These are phyloP conservation scores for Trypanosoma caninum DNA, from an alignment of 208 protist species.

Conservation along the genomic window DNA sequence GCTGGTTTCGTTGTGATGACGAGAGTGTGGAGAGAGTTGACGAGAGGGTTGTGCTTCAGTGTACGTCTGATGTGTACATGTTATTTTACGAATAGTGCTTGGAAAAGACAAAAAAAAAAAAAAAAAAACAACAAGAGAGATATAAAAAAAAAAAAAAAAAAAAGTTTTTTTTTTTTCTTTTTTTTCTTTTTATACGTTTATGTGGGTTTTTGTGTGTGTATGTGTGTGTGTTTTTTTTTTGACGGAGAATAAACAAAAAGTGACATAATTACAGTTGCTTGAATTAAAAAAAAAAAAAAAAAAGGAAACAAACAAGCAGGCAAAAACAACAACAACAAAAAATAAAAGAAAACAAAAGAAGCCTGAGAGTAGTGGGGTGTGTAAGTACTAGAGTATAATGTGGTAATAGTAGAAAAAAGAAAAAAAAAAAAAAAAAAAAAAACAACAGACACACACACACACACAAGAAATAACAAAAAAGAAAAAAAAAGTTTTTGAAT, in stretches of 20 bases:
- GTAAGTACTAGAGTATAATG: not conserved
- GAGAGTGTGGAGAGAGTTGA: constrained; percentile 71
- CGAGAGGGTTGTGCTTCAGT: constrained; percentile 48
- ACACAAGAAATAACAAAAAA: not conserved
- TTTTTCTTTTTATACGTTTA: no score
- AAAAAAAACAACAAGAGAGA: not conserved
- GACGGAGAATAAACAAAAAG: no score
- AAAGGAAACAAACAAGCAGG: not conserved
- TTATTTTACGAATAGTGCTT: constrained; percentile 76
- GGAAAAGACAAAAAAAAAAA: not conserved
- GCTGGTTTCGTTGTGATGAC: constrained; percentile 89
- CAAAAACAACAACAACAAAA: not conserved
- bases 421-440: not conserved
- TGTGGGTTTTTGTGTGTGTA: no score
- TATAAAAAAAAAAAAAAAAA: not conserved
- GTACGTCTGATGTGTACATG: constrained; percentile 67
- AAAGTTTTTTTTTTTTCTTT: no score
- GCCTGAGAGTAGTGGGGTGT: not conserved
- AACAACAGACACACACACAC: not conserved
- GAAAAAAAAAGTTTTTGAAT: no score
- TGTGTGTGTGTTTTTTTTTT: no score
- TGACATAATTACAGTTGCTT: not conserved
- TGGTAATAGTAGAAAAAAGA: not conserved
- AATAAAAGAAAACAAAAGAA: not conserved
- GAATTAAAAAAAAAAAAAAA: not conserved